Conservation (phyloP, 441 rosid species). For the Metrosideros polymorpha region DNA sequence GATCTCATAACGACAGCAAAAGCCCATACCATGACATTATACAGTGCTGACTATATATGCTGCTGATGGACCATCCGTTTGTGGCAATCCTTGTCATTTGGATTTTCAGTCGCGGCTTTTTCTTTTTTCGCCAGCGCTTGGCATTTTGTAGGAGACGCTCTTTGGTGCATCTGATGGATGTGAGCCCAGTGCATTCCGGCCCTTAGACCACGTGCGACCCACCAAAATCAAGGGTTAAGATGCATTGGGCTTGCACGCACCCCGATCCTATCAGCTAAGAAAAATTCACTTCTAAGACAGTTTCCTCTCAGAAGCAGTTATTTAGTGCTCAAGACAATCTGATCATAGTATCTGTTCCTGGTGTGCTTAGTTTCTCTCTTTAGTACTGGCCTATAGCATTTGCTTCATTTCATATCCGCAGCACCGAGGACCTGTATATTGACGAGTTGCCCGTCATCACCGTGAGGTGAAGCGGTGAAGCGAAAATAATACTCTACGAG, state of each 20-base stretch:
- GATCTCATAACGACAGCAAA: background rate
- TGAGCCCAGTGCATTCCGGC: background rate
- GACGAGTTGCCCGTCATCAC: background rate
- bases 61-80: background rate
- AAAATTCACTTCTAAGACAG: background rate
- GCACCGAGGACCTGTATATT: background rate
- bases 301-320: background rate
- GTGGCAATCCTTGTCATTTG: background rate
- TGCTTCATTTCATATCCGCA: background rate
- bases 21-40: background rate
- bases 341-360: background rate
- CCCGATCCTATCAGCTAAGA: background rate
- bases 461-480: background rate
- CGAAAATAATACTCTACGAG: rapidly evolving
- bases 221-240: background rate
- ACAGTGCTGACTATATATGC: background rate
- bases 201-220: background rate
- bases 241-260: background rate
- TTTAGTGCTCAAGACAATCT: background rate
- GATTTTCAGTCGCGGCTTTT: background rate
- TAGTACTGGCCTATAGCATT: background rate
- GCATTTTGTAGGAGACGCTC: background rate
- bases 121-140: background rate
- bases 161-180: background rate
- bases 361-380: background rate